These are phyloP conservation scores for Fusarium concolor DNA, from an alignment of 2,329 filamentous ascomycete genomes.

Conservation along the genomic window DNA sequence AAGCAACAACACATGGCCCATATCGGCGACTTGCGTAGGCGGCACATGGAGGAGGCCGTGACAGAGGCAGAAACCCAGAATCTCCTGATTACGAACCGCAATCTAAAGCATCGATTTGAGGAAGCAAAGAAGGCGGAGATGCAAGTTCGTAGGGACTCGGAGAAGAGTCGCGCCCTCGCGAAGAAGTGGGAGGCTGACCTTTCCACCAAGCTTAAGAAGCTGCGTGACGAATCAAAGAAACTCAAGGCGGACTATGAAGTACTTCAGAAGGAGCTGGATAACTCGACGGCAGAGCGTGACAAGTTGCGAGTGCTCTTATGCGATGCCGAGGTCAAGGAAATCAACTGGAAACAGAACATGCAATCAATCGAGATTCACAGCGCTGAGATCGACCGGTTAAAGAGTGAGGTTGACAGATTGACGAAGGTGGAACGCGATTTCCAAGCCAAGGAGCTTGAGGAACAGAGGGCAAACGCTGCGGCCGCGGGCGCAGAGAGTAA, in stretches of 20 bases:
- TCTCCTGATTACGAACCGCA: slow-evolving; percentile 79
- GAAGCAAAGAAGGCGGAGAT: slow-evolving; percentile 78
- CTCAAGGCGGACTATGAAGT: slow-evolving; percentile 68
- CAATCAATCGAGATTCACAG: slow-evolving; percentile 71
- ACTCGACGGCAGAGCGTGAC: slow-evolving; percentile 69
- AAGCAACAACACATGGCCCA: slow-evolving; percentile 86
- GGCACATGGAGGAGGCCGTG: slow-evolving; percentile 80
- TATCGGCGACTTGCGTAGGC: slow-evolving; percentile 80
- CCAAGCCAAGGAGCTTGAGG: slow-evolving; percentile 72
- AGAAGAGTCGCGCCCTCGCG: slow-evolving; percentile 76
- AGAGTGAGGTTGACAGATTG: slow-evolving; percentile 68
- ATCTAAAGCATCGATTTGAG: slow-evolving; percentile 76
- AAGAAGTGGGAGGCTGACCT: slow-evolving; percentile 84
- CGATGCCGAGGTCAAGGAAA: slow-evolving; percentile 75
- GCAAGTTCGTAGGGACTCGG: slow-evolving; percentile 77
- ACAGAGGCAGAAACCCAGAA: slow-evolving; percentile 87
- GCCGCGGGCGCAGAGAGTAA: slow-evolving; percentile 69
- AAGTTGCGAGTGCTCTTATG: slow-evolving; percentile 75
- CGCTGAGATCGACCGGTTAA: slow-evolving; percentile 70
- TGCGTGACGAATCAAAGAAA: slow-evolving; percentile 77
- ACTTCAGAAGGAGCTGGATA: slow-evolving; percentile 68
- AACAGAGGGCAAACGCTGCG: slow-evolving; percentile 66
- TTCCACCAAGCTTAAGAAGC: slow-evolving; percentile 70
- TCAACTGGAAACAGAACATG: slow-evolving; percentile 71
- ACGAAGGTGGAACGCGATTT: slow-evolving; percentile 71